Base-by-base conservation (phyloP, 208 protist genomes). In the Leishmania turanica region DNA sequence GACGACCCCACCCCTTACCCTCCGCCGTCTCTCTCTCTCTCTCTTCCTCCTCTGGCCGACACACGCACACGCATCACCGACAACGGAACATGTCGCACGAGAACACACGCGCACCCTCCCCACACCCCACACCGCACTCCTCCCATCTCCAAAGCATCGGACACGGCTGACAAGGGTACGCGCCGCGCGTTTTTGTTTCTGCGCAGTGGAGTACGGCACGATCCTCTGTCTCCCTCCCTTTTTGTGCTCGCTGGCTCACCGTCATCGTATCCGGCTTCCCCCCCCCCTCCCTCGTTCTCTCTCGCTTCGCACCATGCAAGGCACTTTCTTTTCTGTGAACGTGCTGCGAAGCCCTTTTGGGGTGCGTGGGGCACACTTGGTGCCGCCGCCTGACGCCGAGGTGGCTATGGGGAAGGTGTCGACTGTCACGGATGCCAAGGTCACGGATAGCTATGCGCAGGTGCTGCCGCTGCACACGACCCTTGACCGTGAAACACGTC, bases 291-390 rank as follows among this genome's bases (percentile, higher is more conserved):
- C 31, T 21, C 27, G 47, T 17, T 62, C 31, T 31, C 51, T 37
- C 47, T 40, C 1, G 1, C 34, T 19, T 7, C 17, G 53, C 11
- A 34, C 11, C 15, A 66, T 83, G 64, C 31, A 81, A 7, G 54
- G 49, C 13, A n/a, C 1, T 19, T 17, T 70, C 47, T 72, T 83
- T 37, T 79, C 92, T 31, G 83, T 94, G 42, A 78, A 87, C 17
- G 65, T 94, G 40, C 72, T 95, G 31, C 89, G 87, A 19, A 90
- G 87, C 42, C 94, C 94, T 0, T 97, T 93, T 77, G 88, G 87
- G 54, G 88, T 92, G 49, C 89, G 88, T 17, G 88, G 86, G n/a
- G n/a, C 89, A 3, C 84, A 94, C 75, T 89, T 91, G 17, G 85
- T 90, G 65, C 58, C 64, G 47, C 65, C 81, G 1, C 77, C 80